Percentiles rank a stretch among this genome's conserved stretches.
Evolutionary conservation across 495 filamentous ascomycete species (phyloP).

Genomic region (Lentithecium fluviatile): DNA sequence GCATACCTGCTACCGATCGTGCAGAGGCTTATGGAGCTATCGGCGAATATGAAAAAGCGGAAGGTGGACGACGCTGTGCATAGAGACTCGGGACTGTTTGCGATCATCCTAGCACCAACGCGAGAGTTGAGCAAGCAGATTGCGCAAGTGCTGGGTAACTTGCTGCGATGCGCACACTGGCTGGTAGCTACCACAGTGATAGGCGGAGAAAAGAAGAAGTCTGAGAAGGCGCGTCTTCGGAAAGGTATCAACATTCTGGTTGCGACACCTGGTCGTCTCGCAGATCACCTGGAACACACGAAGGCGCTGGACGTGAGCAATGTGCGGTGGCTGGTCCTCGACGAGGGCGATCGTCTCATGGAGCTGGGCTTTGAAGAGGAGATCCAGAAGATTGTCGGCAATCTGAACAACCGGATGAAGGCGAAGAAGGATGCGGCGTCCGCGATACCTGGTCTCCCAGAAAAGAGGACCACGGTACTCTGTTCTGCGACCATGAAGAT

Average conservation of each 20-base stretch:
- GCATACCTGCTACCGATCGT: slow-evolving; percentile 91
- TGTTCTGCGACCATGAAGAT: slow-evolving; percentile 98
- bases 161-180: slow-evolving; percentile 83
- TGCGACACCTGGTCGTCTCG: slow-evolving; percentile 85
- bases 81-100: slow-evolving; percentile 85
- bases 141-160: slow-evolving; percentile 71
- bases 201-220: slow-evolving; percentile 96
- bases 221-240: slow-evolving; percentile 86
- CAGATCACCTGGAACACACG: slow-evolving; percentile 89
- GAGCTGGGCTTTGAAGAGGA: slow-evolving; percentile 96
- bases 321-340: slow-evolving; percentile 88
- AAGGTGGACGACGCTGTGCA: slow-evolving; percentile 56
- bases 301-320: slow-evolving; percentile 82
- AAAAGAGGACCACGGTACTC: slow-evolving; percentile 77
- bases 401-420: slow-evolving; percentile 59
- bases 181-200: slow-evolving; percentile 89
- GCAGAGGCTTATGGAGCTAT: slow-evolving; percentile 77
- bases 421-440: slow-evolving; percentile 43
- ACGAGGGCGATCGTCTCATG: slow-evolving; percentile 95
- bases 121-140: slow-evolving; percentile 94
- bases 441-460: slow-evolving; percentile 58
- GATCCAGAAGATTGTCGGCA: slow-evolving; percentile 73
- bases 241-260: slow-evolving; percentile 95
- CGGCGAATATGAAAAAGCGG: slow-evolving; percentile 45
- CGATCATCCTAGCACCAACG: slow-evolving; percentile 86